Conservation (phyloP, 768 basidiomycete genomes). For the Pleurotus platypus region DNA sequence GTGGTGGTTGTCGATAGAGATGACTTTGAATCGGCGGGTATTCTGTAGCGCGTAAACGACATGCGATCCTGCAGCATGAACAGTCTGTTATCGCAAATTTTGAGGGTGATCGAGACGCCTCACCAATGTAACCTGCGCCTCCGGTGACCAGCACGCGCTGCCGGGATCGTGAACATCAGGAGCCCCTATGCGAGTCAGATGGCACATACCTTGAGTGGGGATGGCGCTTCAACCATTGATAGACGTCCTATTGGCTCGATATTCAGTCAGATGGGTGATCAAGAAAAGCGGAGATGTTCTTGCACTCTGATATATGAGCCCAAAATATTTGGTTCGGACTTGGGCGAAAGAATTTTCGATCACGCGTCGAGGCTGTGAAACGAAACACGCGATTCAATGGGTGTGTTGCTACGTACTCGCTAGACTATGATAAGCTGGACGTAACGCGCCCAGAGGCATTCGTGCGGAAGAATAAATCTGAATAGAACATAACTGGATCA, state of each 20-base stretch:
- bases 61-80: slow-evolving; percentile 70
- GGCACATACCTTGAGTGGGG: slow-evolving; percentile 44
- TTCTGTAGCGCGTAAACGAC: slow-evolving; percentile 84
- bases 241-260: neutral
- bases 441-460: neutral
- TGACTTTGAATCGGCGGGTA: slow-evolving; percentile 86
- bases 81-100: neutral
- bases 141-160: slow-evolving; percentile 71
- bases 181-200: slow-evolving; percentile 2
- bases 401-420: slow-evolving; percentile 6
- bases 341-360: slow-evolving; percentile 7
- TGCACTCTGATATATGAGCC: slow-evolving; percentile 5
- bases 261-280: slow-evolving; percentile 7
- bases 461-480: neutral
- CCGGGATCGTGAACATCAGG: slow-evolving; percentile 1
- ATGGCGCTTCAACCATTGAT: slow-evolving; percentile 16
- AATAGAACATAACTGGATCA: neutral
- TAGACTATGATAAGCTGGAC: neutral
- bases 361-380: slow-evolving; percentile 3
- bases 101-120: neutral
- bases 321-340: slow-evolving; percentile 1
- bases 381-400: slow-evolving; percentile 2
- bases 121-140: slow-evolving; percentile 90
- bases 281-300: slow-evolving; percentile 6
- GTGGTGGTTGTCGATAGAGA: slow-evolving; percentile 93